A percentile compares a stretch with the other conserved stretches of the same genome.
Evolutionary conservation across 2,329 filamentous ascomycete genomes (phyloP).

Genomic region (Colletotrichum brevisporum): DNA sequence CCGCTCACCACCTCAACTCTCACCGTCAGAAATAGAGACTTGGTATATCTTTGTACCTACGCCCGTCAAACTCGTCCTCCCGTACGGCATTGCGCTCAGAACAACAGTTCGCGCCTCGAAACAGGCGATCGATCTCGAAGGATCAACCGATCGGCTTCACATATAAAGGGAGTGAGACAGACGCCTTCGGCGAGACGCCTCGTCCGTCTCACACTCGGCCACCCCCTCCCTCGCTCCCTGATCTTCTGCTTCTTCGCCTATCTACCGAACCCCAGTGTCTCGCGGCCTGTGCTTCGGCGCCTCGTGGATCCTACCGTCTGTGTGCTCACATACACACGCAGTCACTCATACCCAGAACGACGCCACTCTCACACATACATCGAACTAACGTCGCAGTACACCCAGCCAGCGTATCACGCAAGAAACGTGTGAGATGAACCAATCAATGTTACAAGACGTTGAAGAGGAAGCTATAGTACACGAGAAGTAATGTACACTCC

Average conservation of each 20-base stretch:
- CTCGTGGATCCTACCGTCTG: slow-evolving; percentile 4
- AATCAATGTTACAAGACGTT: slow-evolving; percentile 1
- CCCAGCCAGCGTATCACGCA: slow-evolving; percentile 1
- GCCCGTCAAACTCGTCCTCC: not conserved
- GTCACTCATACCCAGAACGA: too few species aligned
- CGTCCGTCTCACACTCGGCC: not conserved
- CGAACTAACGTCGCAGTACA: slow-evolving; percentile 1
- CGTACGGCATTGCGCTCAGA: too few species aligned
- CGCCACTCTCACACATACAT: not conserved
- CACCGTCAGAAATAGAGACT: not conserved
- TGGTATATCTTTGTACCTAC: not conserved
- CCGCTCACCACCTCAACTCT: not conserved
- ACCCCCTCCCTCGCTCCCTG: not conserved
- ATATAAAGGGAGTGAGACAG: slow-evolving; percentile 24
- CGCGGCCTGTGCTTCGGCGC: not conserved
- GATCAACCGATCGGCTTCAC: slow-evolving; percentile 7
- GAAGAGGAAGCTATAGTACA: not conserved
- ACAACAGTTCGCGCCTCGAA: not conserved
- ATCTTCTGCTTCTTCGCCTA: not conserved
- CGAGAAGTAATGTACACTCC: not conserved
- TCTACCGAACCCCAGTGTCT: slow-evolving; percentile 1
- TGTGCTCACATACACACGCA: too few species aligned
- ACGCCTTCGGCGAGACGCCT: slow-evolving; percentile 5
- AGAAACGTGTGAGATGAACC: not conserved
- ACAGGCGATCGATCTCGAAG: slow-evolving; percentile 10